Evolutionary conservation across 441 rosid species (phyloP).

Genomic region (Eruca vesicaria): DNA sequence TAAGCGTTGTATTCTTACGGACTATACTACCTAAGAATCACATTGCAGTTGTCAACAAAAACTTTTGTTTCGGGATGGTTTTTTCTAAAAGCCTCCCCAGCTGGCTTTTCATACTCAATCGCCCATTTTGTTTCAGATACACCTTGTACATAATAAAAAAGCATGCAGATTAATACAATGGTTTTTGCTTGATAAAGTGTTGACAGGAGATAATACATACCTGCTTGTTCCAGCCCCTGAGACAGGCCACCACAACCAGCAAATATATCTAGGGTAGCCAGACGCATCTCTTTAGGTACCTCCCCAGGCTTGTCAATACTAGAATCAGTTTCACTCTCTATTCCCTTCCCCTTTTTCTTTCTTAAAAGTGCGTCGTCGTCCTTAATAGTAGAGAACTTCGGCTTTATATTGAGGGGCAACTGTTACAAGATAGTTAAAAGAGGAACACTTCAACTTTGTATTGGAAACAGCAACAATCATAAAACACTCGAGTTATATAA

Average conservation of each 20-base stretch:
- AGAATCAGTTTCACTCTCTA: conserved; percentile 53
- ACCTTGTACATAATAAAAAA: conserved; percentile 48
- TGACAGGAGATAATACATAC: conserved; percentile 35
- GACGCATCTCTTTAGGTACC: conserved; percentile 34
- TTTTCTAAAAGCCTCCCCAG: conserved; percentile 83
- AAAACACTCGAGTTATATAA: background rate
- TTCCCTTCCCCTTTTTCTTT: conserved; percentile 80
- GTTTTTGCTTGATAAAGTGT: conserved; percentile 8
- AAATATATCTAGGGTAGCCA: conserved; percentile 85
- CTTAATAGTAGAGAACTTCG: conserved; percentile 49
- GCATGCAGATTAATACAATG: conserved; percentile 4
- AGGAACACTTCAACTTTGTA: conserved; percentile 21
- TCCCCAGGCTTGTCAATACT: conserved; percentile 42
- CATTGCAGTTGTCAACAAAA: conserved; percentile 83
- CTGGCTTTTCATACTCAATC: conserved; percentile 93
- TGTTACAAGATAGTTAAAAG: conserved; percentile 33
- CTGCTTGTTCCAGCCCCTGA: conserved; percentile 70
- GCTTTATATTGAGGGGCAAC: conserved; percentile 62
- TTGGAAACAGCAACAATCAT: background rate
- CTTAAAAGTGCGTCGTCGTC: conserved; percentile 59
- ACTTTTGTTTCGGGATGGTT: conserved; percentile 75
- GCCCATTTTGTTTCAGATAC: conserved; percentile 82
- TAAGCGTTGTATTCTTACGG: background rate
- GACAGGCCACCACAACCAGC: conserved; percentile 98
- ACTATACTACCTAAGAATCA: conserved; percentile 66